A percentile compares a stretch with the other conserved stretches of the same genome.
Evolutionary conservation across 1,284 basidiomycete genomes (phyloP).

Genomic region (Laetiporus sulphureus): DNA sequence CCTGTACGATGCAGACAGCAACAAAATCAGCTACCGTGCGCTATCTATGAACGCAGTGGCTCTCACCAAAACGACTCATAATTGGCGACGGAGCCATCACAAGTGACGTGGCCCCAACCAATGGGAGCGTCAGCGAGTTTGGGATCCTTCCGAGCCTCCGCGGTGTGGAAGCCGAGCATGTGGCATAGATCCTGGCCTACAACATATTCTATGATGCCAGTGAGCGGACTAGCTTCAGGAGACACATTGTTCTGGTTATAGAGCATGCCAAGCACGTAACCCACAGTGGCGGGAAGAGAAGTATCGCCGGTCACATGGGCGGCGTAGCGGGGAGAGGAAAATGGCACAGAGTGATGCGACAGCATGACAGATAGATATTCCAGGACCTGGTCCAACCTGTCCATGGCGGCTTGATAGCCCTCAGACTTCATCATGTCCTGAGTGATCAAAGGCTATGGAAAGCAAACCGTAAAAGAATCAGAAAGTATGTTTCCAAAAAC

Average conservation of each 20-base stretch:
- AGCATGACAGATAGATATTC: constrained; percentile 13
- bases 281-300: constrained; percentile 31
- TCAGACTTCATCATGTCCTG: constrained; percentile 10
- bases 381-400: constrained; percentile 9
- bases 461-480: not conserved
- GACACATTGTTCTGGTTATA: constrained; percentile 40
- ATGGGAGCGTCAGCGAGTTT: constrained; percentile 2
- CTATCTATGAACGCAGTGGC: not conserved
- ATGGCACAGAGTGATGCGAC: constrained; percentile 28
- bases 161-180: constrained; percentile 30
- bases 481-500: not conserved
- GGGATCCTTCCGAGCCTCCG: constrained; percentile 5
- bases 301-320: constrained; percentile 34
- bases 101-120: constrained; percentile 39
- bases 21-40: too few relatives aligned
- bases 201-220: constrained; percentile 31
- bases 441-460: not conserved
- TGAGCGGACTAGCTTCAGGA: constrained; percentile 34
- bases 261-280: constrained; percentile 30
- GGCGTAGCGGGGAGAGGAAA: constrained; percentile 35
- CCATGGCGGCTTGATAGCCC: constrained; percentile 11
- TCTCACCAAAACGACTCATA: constrained; percentile 38
- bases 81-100: constrained; percentile 38
- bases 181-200: constrained; percentile 34
- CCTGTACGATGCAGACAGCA: too few relatives aligned